Conservation (phyloP, 2,329 filamentous ascomycete genomes). For the Aspergillus sp. region DNA sequence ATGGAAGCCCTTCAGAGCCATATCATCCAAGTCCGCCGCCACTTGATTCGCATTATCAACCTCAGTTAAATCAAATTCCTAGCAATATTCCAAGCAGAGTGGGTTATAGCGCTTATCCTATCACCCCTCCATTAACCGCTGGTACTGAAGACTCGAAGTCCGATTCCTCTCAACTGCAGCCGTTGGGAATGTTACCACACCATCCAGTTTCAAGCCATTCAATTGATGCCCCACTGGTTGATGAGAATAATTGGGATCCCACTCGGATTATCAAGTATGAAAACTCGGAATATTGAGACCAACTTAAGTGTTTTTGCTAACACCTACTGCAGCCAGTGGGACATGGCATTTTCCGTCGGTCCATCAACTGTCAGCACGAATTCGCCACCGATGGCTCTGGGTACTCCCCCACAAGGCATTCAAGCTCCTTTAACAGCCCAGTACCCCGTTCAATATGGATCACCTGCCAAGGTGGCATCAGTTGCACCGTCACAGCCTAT, state of each 20-base stretch:
- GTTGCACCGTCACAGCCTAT: constrained; percentile 26
- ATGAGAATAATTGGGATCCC: constrained; percentile 77
- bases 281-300: neutral
- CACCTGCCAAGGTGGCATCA: constrained; percentile 22
- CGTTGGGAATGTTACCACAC: constrained; percentile 39
- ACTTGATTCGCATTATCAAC: constrained; percentile 44
- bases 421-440: constrained; percentile 22
- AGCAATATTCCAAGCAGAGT: constrained; percentile 44
- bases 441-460: constrained; percentile 31
- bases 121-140: constrained; percentile 75
- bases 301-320: constrained; percentile 22
- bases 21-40: constrained; percentile 62
- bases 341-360: constrained; percentile 82
- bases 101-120: constrained; percentile 59
- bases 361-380: constrained; percentile 37
- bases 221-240: constrained; percentile 54
- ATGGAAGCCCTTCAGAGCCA: constrained; percentile 69
- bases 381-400: constrained; percentile 37
- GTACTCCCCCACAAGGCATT: constrained; percentile 21
- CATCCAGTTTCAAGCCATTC: constrained; percentile 35
- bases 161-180: constrained; percentile 71
- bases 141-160: constrained; percentile 69
- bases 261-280: constrained; percentile 83
- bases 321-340: constrained; percentile 70
- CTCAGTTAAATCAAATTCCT: constrained; percentile 45